These are phyloP conservation scores for Paracorniculantispora psalliotae DNA, from an alignment of 2,329 filamentous ascomycete genomes.

Conservation along the genomic window DNA sequence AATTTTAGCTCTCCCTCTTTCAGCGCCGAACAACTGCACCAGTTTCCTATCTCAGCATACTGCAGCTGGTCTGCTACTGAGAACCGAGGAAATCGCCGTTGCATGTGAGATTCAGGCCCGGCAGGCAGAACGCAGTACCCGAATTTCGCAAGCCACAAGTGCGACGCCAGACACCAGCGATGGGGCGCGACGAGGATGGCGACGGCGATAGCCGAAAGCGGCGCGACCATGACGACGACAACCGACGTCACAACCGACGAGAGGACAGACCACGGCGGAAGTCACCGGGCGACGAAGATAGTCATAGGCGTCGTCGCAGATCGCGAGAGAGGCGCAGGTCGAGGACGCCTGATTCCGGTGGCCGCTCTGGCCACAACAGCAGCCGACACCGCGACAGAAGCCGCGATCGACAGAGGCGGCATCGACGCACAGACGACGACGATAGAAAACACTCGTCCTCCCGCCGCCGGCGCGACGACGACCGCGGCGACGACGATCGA, in stretches of 20 bases:
- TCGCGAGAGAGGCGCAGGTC: slow-evolving; percentile 13
- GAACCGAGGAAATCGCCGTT: not conserved
- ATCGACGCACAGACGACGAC: slow-evolving; percentile 7
- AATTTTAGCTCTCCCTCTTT: not conserved
- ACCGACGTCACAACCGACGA: not conserved
- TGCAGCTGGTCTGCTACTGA: not conserved
- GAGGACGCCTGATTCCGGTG: slow-evolving; percentile 8
- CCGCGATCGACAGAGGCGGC: slow-evolving; percentile 11
- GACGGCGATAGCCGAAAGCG: slow-evolving; percentile 4
- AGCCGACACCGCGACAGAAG: slow-evolving; percentile 25
- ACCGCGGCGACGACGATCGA: slow-evolving; percentile 15
- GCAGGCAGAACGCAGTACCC: not conserved
- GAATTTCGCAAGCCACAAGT: not conserved
- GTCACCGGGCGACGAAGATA: slow-evolving; percentile 12
- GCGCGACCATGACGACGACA: not conserved
- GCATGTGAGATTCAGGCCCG: not conserved
- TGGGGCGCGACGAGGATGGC: slow-evolving; percentile 6
- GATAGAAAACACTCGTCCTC: not conserved
- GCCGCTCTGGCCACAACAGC: slow-evolving; percentile 15
- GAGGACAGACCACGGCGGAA: slow-evolving; percentile 6
- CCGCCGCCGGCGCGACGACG: not conserved
- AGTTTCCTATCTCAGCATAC: not conserved
- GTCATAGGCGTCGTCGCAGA: slow-evolving; percentile 6
- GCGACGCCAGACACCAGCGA: not conserved
- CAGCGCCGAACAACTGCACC: not conserved